phyloP scores from a whole-genome alignment of 2,329 filamentous ascomycete genomes.

The Penicillium sp. region DNA sequence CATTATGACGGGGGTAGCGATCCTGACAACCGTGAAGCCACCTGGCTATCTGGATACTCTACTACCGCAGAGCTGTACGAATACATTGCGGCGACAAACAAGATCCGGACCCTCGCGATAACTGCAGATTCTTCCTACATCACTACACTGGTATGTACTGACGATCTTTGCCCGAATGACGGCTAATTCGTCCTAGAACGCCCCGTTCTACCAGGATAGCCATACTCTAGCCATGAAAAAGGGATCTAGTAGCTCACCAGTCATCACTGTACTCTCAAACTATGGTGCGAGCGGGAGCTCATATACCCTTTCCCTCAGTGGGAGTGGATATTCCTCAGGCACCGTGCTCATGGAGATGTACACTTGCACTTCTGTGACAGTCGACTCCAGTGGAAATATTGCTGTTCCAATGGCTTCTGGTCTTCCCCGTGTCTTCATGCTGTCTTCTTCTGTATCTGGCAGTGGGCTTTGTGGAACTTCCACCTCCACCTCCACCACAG shows the following conservation, averaged over 20 bases:
- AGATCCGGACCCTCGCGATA: constrained; percentile 50
- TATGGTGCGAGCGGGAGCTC: constrained; percentile 35
- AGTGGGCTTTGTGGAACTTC: constrained; percentile 14
- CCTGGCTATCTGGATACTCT: constrained; percentile 57
- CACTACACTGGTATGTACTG: neutral
- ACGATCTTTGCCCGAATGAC: neutral
- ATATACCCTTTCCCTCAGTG: constrained; percentile 24
- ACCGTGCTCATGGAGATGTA: constrained; percentile 28
- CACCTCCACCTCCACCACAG: constrained; percentile 7
- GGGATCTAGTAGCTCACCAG: constrained; percentile 41
- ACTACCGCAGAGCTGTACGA: constrained; percentile 51
- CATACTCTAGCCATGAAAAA: constrained; percentile 48
- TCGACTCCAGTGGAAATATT: constrained; percentile 47
- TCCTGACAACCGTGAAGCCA: constrained; percentile 58
- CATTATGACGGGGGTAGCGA: constrained; percentile 55
- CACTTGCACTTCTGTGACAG: constrained; percentile 45
- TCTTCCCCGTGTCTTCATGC: constrained; percentile 40
- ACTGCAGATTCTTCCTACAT: constrained; percentile 38
- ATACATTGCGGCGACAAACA: constrained; percentile 52
- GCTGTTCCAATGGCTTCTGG: constrained; percentile 46
- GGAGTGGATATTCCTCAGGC: constrained; percentile 25
- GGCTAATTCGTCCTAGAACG: constrained; percentile 39
- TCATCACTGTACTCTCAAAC: constrained; percentile 46
- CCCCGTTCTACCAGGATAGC: constrained; percentile 46
- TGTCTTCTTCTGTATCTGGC: constrained; percentile 9